These are phyloP conservation scores for Fusarium sp. DNA, from an alignment of 2,329 filamentous ascomycete genomes.

Conservation along the genomic window DNA sequence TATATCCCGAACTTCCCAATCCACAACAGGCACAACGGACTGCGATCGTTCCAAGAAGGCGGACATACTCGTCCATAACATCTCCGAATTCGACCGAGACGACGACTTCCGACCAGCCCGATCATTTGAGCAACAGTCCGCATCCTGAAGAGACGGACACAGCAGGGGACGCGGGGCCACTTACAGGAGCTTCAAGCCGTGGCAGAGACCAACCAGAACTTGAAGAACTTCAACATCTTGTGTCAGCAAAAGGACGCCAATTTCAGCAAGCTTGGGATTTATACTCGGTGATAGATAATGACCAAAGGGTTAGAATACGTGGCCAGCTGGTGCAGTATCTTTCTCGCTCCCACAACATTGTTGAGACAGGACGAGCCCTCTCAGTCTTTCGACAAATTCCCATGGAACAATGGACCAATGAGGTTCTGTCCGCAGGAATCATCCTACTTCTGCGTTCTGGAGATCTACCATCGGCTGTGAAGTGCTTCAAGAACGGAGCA, in stretches of 20 bases:
- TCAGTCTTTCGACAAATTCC: constrained; percentile 59
- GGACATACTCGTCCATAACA: constrained; percentile 48
- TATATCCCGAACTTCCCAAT: constrained; percentile 50
- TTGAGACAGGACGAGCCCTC: constrained; percentile 61
- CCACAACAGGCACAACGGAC: constrained; percentile 38
- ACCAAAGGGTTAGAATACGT: constrained; percentile 49
- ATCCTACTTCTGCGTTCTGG: constrained; percentile 58
- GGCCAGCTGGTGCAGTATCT: constrained; percentile 58
- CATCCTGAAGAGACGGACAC: neutral
- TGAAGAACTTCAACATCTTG: constrained; percentile 34
- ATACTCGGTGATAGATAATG: constrained; percentile 56
- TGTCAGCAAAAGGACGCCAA: constrained; percentile 45
- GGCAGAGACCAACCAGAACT: constrained; percentile 1
- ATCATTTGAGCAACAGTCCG: neutral
- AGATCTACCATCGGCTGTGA: constrained; percentile 56
- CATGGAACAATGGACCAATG: constrained; percentile 56
- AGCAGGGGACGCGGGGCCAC: neutral
- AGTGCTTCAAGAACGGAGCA: constrained; percentile 57
- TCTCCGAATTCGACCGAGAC: constrained; percentile 13
- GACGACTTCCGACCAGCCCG: neutral
- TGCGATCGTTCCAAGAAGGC: constrained; percentile 38
- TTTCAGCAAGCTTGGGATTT: constrained; percentile 61
- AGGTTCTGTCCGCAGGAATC: constrained; percentile 57
- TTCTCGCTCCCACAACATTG: constrained; percentile 57
- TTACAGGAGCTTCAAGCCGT: neutral